Conservation (phyloP, 1,284 basidiomycete genomes). For the Melampsora larici-populina region DNA sequence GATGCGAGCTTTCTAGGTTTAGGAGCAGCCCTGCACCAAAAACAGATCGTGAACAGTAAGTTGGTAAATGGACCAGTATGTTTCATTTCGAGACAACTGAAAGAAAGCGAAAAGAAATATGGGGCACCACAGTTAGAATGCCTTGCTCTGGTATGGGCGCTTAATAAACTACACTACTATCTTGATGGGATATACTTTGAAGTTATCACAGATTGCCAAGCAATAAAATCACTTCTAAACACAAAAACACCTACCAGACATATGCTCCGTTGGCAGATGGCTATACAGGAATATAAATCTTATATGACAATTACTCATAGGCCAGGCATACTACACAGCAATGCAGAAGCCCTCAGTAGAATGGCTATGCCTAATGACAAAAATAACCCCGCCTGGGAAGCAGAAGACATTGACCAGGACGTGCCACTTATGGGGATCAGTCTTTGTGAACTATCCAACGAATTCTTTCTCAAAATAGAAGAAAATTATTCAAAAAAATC, state of each 20-base stretch:
- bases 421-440: not conserved
- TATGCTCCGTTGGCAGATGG: conserved; percentile 5
- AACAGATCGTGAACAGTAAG: too few relatives aligned
- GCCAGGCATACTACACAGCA: not conserved
- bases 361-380: not conserved
- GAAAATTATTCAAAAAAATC: not conserved
- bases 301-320: conserved; percentile 5
- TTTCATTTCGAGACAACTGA: not conserved
- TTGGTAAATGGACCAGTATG: not conserved
- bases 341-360: too few relatives aligned
- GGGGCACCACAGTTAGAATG: too few relatives aligned
- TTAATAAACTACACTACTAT: too few relatives aligned
- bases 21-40: too few relatives aligned
- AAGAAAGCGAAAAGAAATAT: too few relatives aligned
- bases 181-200: too few relatives aligned
- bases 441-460: not conserved
- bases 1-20: not conserved
- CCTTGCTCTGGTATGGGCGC: too few relatives aligned
- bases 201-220: too few relatives aligned
- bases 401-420: not conserved
- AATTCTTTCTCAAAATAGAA: not conserved
- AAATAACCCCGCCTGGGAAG: not conserved
- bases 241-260: conserved; percentile 18
- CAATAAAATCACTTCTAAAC: conserved; percentile 8
- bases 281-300: not conserved